Base-by-base conservation (phyloP, 2,329 filamentous ascomycete species). In the Trichoderma brevicompactum region DNA sequence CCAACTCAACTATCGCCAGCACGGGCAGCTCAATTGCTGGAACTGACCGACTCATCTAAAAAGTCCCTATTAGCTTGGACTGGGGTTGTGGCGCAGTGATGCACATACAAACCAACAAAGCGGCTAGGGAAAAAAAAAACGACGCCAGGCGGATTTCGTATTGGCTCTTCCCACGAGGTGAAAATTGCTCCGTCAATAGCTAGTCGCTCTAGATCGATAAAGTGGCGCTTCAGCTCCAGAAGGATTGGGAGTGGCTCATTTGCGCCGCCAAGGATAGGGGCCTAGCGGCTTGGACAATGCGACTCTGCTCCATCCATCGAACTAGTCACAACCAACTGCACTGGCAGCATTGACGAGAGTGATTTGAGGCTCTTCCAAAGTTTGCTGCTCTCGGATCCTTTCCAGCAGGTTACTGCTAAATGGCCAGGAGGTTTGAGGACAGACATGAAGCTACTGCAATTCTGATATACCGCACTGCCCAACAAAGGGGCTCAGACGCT, bases 181-280 rank as follows among this genome's bases (percentile, higher is more conserved):
- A 38, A 15, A 41, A 28, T 23, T 36, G 23, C 48, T 50, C 10
- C 36, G 38, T 8, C 23, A 41, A 34, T 50, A 43, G 46, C 12
- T 52, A 5, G 36, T n/a, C 36, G 36, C 17, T 53, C 60, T 23
- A 36, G 59, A 63, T 54, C 38, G 60, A 44, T 52, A 19, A 23
- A 46, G 60, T 54, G 60, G 49, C 60, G 60, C 60, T 63, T 54
- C 59, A 53, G 28, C 59, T 46, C 59, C 38, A 44, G 59, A 19
- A 62, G 59, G 59, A 62, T 62, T 12, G 32, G 17, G 32, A 36
- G 50, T 38, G 34, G 50, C 50, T 44, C n/a, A 19, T 15, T 49
- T 44, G 44, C 43, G 17, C 12, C 36, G 38, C 43, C 61, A 49
- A 64, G 50, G n/a, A 41, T 32, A 17, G 40, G 46, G 43, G 41